Evolutionary conservation across 306 rosid species (phyloP), one percentile per base, ranked within the genome.

Genomic region (Phaseolus lunatus): DNA sequence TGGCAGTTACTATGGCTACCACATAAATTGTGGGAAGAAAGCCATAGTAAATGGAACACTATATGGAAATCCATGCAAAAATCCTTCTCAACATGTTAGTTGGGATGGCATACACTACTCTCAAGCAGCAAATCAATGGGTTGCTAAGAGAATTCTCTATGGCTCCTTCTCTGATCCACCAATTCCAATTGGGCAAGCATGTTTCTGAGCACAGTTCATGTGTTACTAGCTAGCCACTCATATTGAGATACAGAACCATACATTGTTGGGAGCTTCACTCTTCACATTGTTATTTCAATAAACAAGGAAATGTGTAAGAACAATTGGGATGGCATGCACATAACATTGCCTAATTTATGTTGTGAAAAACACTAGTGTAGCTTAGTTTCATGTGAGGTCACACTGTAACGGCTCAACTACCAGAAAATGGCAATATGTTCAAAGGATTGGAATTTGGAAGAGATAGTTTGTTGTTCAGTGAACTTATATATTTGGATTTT

Each of bases 91-190:
- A 80, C 89, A 90, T 79, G 66, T 94, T 31, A 92, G 90, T 67
- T 94, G 97, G 97, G 98, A 94, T 52, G 97, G 97, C 79, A 89
- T 88, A 78, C 98, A 94, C 72, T 92, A 92, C 82, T 78, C 97
- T 72, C 88, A 90, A 85, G 90, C 94, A 45, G 96, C 96, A 58
- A 94, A 94, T 23, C 63, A 49, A 11, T 83, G 86, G 92, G 39
- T 92, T 54, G 84, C 97, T 39, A 63, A 78, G 22, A 88, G 45
- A 33, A 86, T 90, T 80, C 84, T 90, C 72, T 56, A 82, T 67
- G 94, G 90, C 14, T 80, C 87, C 27, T 80, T 85, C 16, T 94
- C 96, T 71, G 85, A 90, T 3, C 93, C 98, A 26, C 88, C 93
- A n/a, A 67, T 92, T 81, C 68, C 96, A 45, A 63, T 88, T 65